Percentiles rank a stretch among this genome's conserved stretches.
These are phyloP conservation scores for Diaporthe ilicicola DNA, from an alignment of 2,329 filamentous ascomycete genomes.

Conservation along the genomic window DNA sequence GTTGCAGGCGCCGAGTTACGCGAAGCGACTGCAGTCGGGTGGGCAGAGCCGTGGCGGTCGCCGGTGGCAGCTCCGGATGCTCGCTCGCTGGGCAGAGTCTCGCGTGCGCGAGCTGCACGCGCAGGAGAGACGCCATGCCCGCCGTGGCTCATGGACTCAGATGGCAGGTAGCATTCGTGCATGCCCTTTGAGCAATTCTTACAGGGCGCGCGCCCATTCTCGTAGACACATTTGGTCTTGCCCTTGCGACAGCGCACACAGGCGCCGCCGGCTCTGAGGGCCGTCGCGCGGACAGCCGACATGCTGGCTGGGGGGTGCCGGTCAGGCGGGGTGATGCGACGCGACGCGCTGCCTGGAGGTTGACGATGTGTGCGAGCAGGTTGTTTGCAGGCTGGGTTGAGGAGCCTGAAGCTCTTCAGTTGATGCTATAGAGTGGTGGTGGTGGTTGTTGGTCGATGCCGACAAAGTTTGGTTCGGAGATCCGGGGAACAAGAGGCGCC, in stretches of 20 bases:
- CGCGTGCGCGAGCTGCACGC: constrained; percentile 59
- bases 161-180: constrained; percentile 70
- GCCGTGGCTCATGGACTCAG: constrained; percentile 65
- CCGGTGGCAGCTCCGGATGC: constrained; percentile 52
- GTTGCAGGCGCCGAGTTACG: constrained; percentile 56
- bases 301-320: constrained; percentile 41
- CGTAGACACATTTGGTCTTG: constrained; percentile 72
- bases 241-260: constrained; percentile 71
- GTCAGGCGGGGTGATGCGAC: not conserved
- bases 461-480: constrained; percentile 28
- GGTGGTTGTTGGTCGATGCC: constrained; percentile 1
- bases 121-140: constrained; percentile 67
- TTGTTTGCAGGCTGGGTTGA: not conserved
- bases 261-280: constrained; percentile 67
- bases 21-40: constrained; percentile 50
- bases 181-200: constrained; percentile 71
- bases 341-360: not conserved
- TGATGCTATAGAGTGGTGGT: not conserved
- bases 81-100: constrained; percentile 63
- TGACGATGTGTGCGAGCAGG: not conserved
- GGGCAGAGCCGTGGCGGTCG: constrained; percentile 50
- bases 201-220: constrained; percentile 68
- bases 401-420: not conserved
- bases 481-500: constrained; percentile 27
- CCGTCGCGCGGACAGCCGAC: constrained; percentile 64